A percentile compares a stretch with the other conserved stretches of the same genome.
These are phyloP conservation scores for Oryza longistaminata DNA, from an alignment of 176 grass and related monocot species.

Conservation along the genomic window DNA sequence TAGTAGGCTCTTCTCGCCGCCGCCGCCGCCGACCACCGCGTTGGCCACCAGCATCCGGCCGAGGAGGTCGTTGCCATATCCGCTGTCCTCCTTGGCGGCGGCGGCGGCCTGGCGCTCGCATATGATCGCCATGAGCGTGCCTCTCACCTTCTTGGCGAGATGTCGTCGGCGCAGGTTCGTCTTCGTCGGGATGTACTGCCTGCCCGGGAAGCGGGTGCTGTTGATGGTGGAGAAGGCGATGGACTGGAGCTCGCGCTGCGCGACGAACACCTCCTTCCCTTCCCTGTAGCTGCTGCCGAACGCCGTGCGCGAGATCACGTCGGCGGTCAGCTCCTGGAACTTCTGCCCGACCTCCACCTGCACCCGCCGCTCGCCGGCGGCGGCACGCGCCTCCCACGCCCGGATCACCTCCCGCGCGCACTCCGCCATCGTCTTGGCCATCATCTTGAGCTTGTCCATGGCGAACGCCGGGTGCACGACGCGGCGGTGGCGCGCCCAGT, in stretches of 20 bases:
- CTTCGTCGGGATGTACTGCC: slow-evolving; percentile 36
- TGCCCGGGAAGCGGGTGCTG: slow-evolving; percentile 27
- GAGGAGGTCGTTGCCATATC: slow-evolving; percentile 57
- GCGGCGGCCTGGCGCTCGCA: slow-evolving; percentile 1
- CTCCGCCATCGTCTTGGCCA: slow-evolving; percentile 50
- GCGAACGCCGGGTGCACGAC: slow-evolving; percentile 70
- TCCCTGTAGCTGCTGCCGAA: slow-evolving; percentile 63
- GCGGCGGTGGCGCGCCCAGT: slow-evolving; percentile 67
- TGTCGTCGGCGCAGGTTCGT: slow-evolving; percentile 44
- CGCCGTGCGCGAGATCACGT: slow-evolving; percentile 68
- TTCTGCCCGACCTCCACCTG: slow-evolving; percentile 48
- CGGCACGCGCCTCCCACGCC: slow-evolving; percentile 41
- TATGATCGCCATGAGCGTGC: slow-evolving; percentile 51
- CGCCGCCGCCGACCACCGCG: not conserved
- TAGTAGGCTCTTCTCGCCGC: not conserved
- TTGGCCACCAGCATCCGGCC: slow-evolving; percentile 60
- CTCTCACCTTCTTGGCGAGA: slow-evolving; percentile 36
- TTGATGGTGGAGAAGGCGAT: slow-evolving; percentile 36
- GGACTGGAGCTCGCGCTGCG: slow-evolving; percentile 58
- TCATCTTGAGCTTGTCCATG: slow-evolving; percentile 79
- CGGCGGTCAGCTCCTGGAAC: slow-evolving; percentile 61
- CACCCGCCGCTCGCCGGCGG: not conserved
- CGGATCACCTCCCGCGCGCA: slow-evolving; percentile 49
- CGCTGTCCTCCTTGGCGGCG: slow-evolving; percentile 3
- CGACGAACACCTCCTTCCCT: slow-evolving; percentile 68